These are phyloP conservation scores for Akebia trifoliata DNA, from an alignment of 164 flowering plant species.

Conservation along the genomic window DNA sequence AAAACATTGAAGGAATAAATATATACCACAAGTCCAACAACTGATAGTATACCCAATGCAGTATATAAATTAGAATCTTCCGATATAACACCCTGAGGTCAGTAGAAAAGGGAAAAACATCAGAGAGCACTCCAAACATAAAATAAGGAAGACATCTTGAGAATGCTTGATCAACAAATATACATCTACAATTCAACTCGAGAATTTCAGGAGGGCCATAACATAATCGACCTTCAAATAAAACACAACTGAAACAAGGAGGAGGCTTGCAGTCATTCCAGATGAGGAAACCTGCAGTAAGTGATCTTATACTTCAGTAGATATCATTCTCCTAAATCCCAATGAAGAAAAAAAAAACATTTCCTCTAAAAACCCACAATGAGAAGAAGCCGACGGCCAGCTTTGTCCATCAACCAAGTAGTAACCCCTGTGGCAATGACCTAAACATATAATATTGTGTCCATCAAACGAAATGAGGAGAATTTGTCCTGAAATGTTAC, in stretches of 20 bases:
- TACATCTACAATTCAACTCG: background rate
- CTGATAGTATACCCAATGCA: conserved; percentile 48
- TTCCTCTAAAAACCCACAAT: conserved; percentile 49
- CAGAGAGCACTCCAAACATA: conserved; percentile 2
- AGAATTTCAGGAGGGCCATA: background rate
- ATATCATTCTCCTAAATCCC: background rate
- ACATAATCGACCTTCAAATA: conserved; percentile 49
- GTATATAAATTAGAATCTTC: conserved; percentile 41
- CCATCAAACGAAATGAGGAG: background rate
- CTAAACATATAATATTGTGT: conserved; percentile 27
- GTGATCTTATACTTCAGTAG: background rate
- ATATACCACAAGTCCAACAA: conserved; percentile 90
- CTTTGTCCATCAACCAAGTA: conserved; percentile 76
- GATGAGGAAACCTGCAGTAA: conserved; percentile 52
- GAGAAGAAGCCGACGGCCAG: conserved; percentile 84
- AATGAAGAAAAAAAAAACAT: background rate
- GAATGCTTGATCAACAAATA: background rate
- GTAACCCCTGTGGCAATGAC: conserved; percentile 79
- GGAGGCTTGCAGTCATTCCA: conserved; percentile 76
- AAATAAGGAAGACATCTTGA: too few relatives aligned
- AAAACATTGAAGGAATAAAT: background rate
- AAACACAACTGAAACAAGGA: conserved; percentile 70
- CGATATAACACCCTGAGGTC: conserved; percentile 37
- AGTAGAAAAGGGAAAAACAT: conserved; percentile 1
- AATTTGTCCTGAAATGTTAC: background rate